Base-by-base conservation (phyloP, 441 rosid genomes). In the Erodium moschatum region DNA sequence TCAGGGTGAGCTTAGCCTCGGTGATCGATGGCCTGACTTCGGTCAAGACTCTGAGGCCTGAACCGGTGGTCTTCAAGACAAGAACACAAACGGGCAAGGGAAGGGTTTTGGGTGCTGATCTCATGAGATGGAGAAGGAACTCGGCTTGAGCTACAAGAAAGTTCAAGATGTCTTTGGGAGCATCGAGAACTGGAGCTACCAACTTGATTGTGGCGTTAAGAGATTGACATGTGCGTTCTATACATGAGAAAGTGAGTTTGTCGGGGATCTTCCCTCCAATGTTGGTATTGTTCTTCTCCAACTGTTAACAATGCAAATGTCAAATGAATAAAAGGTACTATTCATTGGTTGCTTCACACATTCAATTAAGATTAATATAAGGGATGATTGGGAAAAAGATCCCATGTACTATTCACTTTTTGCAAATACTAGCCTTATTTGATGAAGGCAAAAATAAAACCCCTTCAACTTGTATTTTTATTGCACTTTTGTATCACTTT, bases 71-170 rank as follows among this genome's bases (percentile, higher is more conserved):
- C 79, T 80, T 85, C 65, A 92, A 73, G 72, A 90, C 78, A 66
- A 81, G 78, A 48, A 82, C 74, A 81, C 86, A 81, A 62, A 72
- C 73, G 67, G 92, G 75, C 58, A 74, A 64, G 18, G 90, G 38
- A 52, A 85, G 75, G 72, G 77, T 78, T 64, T 71, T 80, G 69
- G 64, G 71, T 10, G 74, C 80, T 13, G 83, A 81, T 83, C 85
- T 85, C 72, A 83, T 78, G 58, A 91, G 84, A 76, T 72, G 79
- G 67, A 86, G 83, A 74, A 94, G 84, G 67, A 94, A 74, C 76
- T 88, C 94, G 60, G 84, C 84, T 77, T 89, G 89, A 64, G 88
- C 87, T 31, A 80, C 71, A 67, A 94, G 88, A 69, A 79, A 81
- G 76, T 84, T 83, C 70, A 87, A 79, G 66, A 83, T 79, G 71